Base-by-base conservation (phyloP, 2,329 filamentous ascomycete genomes). In the Sporothrix brasiliensis region DNA sequence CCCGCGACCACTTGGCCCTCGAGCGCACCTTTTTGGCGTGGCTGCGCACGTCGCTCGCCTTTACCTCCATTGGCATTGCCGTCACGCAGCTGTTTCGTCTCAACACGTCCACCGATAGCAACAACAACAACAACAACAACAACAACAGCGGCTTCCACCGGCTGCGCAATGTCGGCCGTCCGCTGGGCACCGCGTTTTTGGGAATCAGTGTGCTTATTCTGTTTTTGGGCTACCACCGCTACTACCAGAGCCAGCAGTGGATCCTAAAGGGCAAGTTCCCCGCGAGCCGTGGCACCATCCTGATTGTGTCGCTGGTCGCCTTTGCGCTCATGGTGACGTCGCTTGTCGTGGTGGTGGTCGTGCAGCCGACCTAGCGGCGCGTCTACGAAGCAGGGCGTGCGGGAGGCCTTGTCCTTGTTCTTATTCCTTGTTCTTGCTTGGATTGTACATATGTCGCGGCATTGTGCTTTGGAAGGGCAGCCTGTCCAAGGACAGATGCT, bases 1-100 rank as follows among this genome's bases (percentile, higher is more conserved):
- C 92, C 13, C 84, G 92, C 76, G 92, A 95, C 79, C 92, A 95
- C 81, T 82, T 95, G 69, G 92, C 92, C 27, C 81, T 95, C 65
- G 92, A 95, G 80, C 87, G 92, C 24, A 95, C 92, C 0, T 95
- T 94, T 79, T 87, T 95, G 44, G 92, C 92, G 69, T 95, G 92
- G 92, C 85, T 95, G 56, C 87, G 92, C 68, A 95, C 92, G 2
- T 93, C 91, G 2, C 85, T 95, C 49, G 89, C 91, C 30, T 95
- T 95, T 76, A 91, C 92, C 13, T 91, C 87, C 47, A 94, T 95
- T 74, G 92, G 92, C 70, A 91, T 95, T 72, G 92, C 91, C 56
- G 87, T 95, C 53, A 94, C 92, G 0, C 92, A 95, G 78, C 87
- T 95, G 63, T 94, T 95, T 81, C 90, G 92, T 34, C 88, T 95